Percentiles rank a stretch among this genome's conserved stretches.
phyloP scores from a whole-genome alignment of 2,329 filamentous ascomycete species.

The Nectriaceae sp. region DNA sequence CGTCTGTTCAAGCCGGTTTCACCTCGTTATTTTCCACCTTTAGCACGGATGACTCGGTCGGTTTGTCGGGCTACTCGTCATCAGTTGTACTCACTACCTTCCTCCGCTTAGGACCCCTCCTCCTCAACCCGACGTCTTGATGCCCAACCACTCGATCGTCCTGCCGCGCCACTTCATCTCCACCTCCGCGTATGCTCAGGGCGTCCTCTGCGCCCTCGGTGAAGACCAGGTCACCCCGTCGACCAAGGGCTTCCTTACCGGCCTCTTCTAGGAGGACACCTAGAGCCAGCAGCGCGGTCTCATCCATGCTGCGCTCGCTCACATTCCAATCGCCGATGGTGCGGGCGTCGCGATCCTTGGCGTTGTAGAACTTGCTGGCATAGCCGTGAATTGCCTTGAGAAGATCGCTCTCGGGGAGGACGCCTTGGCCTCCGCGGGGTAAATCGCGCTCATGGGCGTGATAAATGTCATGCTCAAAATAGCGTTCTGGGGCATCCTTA shows the following conservation, averaged over 20 bases:
- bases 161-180: conserved; percentile 19
- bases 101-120: conserved; percentile 34
- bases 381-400: conserved; percentile 71
- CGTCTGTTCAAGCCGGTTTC: conserved; percentile 4
- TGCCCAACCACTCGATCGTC: conserved; percentile 24
- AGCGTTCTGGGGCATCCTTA: conserved; percentile 64
- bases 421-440: conserved; percentile 43
- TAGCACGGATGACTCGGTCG: background rate
- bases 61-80: conserved; percentile 11
- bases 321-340: conserved; percentile 32
- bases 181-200: conserved; percentile 3
- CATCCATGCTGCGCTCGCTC: conserved; percentile 69
- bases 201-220: conserved; percentile 53
- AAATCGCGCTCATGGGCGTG: conserved; percentile 62
- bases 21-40: background rate
- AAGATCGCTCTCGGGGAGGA: conserved; percentile 69
- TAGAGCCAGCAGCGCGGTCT: conserved; percentile 74
- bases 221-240: conserved; percentile 70
- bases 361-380: conserved; percentile 65
- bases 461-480: conserved; percentile 72
- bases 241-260: conserved; percentile 60
- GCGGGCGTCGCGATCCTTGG: conserved; percentile 30
- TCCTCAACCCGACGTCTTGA: conserved; percentile 22
- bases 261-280: conserved; percentile 76
- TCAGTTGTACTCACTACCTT: conserved; percentile 25